Evolutionary conservation across 2,329 filamentous ascomycete genomes (phyloP), one percentile per base, ranked within the genome.

Genomic region (Mycogone perniciosa): DNA sequence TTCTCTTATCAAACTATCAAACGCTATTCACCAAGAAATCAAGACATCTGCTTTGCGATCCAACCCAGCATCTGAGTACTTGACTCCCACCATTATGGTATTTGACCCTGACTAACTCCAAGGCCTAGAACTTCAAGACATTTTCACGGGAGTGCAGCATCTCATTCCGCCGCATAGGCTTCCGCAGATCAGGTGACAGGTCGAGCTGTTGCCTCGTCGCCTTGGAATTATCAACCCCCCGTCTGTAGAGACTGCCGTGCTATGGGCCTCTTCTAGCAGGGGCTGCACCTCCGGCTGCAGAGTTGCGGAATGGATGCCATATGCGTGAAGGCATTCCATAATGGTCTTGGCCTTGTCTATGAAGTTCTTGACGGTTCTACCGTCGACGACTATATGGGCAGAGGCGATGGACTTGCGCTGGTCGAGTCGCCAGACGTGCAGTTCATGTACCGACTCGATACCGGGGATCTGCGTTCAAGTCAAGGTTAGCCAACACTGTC

Each of bases 361-460:
- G 62, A 89, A 89, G 45, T 71, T 70, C 34, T 71, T 64, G 27
- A 87, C 65, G 7, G 76, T 75, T 46, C 76, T 71, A 54, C 81
- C 76, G 2, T 76, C 74, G 11, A 89, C 76, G 0, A 85, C 74
- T 1, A 90, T 70, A 60, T 89, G 86, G 1, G 82, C 85, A 1
- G 83, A 83, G 6, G 86, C 86, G 43, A 89, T 74, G 4, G 79
- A 73, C 60, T 87, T 88, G 46, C 75, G 74, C 66, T 91, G 85
- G 60, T 86, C 81, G 3, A 90, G 73, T 2, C 81, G 76, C 86
- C 87, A 90, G 54, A 89, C 79, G 57, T 88, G 85, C 11, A 90
- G 71, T 58, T 89, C 84, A 56, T 89, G 85, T 10, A 89, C 76
- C 0, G 82, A 82, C 20, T 79, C 64, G 13, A 89, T 75, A 1